Evolutionary conservation across 1,139 yeast species (phyloP).

Genomic region (Geotrichum restrictum): DNA sequence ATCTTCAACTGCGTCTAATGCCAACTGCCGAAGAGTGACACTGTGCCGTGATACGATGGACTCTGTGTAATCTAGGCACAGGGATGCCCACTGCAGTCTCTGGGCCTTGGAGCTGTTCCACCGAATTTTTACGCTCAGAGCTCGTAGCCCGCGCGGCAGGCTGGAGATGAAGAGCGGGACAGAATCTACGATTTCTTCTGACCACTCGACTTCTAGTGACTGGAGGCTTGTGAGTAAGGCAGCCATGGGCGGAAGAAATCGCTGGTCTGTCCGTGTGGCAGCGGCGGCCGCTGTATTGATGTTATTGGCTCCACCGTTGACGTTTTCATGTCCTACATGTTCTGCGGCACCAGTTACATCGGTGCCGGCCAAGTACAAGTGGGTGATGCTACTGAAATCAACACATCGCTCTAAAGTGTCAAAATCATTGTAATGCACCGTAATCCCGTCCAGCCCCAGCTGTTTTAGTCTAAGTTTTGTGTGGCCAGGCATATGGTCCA

Average conservation of each 20-base stretch:
- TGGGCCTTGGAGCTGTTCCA: conserved; percentile 15
- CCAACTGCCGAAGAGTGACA: conserved; percentile 19
- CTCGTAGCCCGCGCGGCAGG: conserved; percentile 13
- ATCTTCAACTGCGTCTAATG: conserved; percentile 22
- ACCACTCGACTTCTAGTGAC: conserved; percentile 22
- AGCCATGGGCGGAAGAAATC: conserved; percentile 17
- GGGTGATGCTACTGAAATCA: conserved; percentile 17
- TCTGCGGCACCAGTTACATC: conserved; percentile 13
- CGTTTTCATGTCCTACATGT: no score
- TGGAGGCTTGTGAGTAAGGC: conserved; percentile 5
- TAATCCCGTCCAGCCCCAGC: conserved; percentile 27
- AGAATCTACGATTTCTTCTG: conserved; percentile 18
- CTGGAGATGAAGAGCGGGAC: conserved; percentile 19
- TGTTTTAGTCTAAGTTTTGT: conserved; percentile 19
- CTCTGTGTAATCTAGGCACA: conserved; percentile 16
- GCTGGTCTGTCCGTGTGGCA: no score
- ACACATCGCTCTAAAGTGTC: conserved; percentile 19
- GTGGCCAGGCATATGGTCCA: neutral
- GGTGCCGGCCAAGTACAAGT: conserved; percentile 22
- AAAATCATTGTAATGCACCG: conserved; percentile 21
- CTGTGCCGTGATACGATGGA: conserved; percentile 20
- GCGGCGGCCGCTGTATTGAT: no score
- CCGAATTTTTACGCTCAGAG: conserved; percentile 20
- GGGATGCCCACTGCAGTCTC: conserved; percentile 13
- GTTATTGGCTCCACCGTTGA: no score